Evolutionary conservation across 2,329 filamentous ascomycete species (phyloP), one percentile per base, ranked within the genome.

Genomic region (Scedosporium minutisporum): DNA sequence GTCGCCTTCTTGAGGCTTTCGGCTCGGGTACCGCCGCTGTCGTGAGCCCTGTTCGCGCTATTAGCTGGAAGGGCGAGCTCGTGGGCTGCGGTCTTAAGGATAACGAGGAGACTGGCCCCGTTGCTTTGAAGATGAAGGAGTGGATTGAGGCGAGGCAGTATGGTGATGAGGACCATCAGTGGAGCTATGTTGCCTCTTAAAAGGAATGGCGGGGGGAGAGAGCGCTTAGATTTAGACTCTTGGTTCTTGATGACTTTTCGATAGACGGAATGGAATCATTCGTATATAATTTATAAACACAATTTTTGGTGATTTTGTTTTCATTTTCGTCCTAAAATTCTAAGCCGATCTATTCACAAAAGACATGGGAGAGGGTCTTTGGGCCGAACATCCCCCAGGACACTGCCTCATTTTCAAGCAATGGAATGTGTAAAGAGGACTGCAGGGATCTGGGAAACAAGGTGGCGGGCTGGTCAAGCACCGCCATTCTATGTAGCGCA

Each of bases 61-160:
- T 99, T 74, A 88, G 87, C 73, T 99, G 93, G 89, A 89, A 87
- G 76, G 92, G 89, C 61, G 80, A 89, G 70, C 73, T 89, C 65
- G 87, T 99, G 29, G 83, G 90, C 70, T 97, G 95, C 73, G 93
- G 93, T 3, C 78, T 99, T 67, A 84, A 84, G 73, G 86, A 90
- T 68, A 80, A 85, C 58, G 84, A 96, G 75, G 93, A 99, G 79
- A 92, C 91, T 10, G 95, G 95, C 53, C 88, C 93, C 71, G 82
- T 97, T 70, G 89, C 95, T 9, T 78, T 86, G 69, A 85, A 84
- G 75, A 93, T 99, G 88, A 96, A 96, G 85, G 85, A 88, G 70
- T 99, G 95, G 95, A 97, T 99, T 66, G 93, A 96, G 79, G 88
- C 80, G 29, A 93, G 96, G 68, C 93, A 97, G 78, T 97, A 97